These are phyloP conservation scores for Samsoniella hepiali DNA, from an alignment of 2,329 filamentous ascomycete species.

Conservation along the genomic window DNA sequence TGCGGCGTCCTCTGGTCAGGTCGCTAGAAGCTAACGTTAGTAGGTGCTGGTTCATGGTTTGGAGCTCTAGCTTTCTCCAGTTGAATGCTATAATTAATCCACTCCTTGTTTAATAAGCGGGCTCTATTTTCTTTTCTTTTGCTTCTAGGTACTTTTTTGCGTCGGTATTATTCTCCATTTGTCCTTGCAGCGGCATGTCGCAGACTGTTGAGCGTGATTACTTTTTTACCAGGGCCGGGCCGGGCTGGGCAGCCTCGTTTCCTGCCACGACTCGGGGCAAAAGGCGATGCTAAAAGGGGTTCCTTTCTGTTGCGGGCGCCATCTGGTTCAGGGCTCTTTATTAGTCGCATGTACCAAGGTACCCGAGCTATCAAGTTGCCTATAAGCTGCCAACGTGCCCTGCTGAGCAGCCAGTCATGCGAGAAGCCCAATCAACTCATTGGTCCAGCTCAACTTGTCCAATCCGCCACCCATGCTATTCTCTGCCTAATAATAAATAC, in stretches of 20 bases:
- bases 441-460: background rate
- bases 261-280: background rate
- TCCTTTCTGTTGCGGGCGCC: background rate
- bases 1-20: slow-evolving; percentile 8
- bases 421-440: background rate
- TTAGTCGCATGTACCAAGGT: background rate
- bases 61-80: slow-evolving; percentile 13
- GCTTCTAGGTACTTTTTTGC: background rate
- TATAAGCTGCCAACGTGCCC: background rate
- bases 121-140: background rate
- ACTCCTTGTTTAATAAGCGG: slow-evolving; percentile 5
- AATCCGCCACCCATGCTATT: background rate
- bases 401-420: background rate
- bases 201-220: background rate
- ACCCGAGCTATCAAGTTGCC: background rate
- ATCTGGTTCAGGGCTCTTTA: background rate
- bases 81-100: slow-evolving; percentile 2
- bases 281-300: background rate
- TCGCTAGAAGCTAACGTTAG: background rate
- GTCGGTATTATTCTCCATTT: background rate
- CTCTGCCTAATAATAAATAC: background rate
- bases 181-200: background rate
- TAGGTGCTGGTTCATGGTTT: background rate
- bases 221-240: background rate
- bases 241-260: background rate